These are phyloP conservation scores for Phytophthora sojae DNA, from an alignment of 352 stramenopile species.

Conservation along the genomic window DNA sequence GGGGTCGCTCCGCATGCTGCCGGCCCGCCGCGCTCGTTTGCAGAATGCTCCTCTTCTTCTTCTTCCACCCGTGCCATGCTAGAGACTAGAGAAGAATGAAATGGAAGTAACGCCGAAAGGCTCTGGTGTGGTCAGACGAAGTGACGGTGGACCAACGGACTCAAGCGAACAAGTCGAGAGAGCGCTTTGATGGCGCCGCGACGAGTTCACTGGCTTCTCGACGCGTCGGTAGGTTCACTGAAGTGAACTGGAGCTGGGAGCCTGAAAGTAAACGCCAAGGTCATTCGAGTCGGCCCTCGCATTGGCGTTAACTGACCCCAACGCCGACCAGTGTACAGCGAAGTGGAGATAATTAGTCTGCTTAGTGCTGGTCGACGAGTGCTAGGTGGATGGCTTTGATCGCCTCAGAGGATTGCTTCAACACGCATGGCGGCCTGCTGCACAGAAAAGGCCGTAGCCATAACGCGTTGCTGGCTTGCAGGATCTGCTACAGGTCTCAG, in stretches of 20 bases:
- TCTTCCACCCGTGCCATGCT: neutral
- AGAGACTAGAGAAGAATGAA: neutral
- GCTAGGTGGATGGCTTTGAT: too few relatives aligned
- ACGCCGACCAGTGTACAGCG: too few relatives aligned
- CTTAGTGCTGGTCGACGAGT: too few relatives aligned
- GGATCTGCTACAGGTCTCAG: neutral
- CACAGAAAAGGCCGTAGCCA: neutral
- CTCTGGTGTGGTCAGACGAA: conserved; percentile 30
- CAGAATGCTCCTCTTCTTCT: conserved; percentile 12
- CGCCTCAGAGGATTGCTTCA: too few relatives aligned
- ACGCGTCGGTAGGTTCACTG: neutral
- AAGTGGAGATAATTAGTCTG: too few relatives aligned
- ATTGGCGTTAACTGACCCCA: neutral
- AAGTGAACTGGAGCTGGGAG: neutral
- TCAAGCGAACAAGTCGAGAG: conserved; percentile 15
- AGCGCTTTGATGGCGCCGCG: conserved; percentile 6
- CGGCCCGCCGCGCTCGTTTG: conserved; percentile 6
- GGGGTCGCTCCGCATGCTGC: conserved; percentile 27
- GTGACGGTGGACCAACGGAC: conserved; percentile 8
- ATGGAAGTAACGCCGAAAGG: conserved; percentile 23
- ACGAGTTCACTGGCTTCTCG: conserved; percentile 16
- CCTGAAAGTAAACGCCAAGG: neutral
- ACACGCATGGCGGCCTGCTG: too few relatives aligned
- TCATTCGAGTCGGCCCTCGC: conserved; percentile 5
- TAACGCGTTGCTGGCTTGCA: neutral